These are phyloP conservation scores for Salicornia ramosissima DNA, from an alignment of 148 eudicot species.

Conservation along the genomic window DNA sequence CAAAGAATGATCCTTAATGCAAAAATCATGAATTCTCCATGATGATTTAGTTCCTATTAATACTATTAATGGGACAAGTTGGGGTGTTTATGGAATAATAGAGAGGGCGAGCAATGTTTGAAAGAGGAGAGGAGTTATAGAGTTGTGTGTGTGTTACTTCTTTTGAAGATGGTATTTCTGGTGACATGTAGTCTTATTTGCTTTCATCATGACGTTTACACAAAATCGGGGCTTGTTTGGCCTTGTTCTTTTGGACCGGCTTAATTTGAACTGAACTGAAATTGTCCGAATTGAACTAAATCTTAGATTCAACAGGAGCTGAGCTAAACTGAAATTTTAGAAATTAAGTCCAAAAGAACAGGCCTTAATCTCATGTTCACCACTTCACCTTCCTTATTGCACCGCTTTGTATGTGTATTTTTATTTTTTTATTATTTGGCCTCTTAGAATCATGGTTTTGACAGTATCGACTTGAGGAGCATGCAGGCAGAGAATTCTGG, in stretches of 20 bases:
- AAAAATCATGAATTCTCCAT: too few relatives aligned
- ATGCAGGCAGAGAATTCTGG: constrained; percentile 70
- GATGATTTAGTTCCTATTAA: too few relatives aligned
- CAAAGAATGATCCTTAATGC: too few relatives aligned
- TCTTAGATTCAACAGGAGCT: too few relatives aligned
- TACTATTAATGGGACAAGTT: background rate
- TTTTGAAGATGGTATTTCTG: background rate
- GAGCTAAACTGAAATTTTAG: too few relatives aligned
- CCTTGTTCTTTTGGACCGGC: too few relatives aligned
- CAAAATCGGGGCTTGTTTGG: constrained; percentile 22
- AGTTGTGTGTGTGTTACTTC: background rate
- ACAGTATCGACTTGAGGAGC: constrained; percentile 95
- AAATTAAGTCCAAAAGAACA: too few relatives aligned
- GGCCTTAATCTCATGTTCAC: too few relatives aligned
- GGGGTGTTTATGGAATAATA: background rate
- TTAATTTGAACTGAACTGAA: too few relatives aligned
- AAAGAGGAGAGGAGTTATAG: background rate
- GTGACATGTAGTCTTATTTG: background rate
- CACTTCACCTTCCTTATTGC: constrained; percentile 35
- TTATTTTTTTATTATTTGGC: constrained; percentile 35
- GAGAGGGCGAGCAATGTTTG: background rate
- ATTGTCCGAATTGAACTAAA: too few relatives aligned
- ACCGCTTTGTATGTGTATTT: constrained; percentile 31
- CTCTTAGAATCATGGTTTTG: constrained; percentile 81
- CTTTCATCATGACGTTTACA: background rate